Evolutionary conservation across 768 basidiomycete genomes (phyloP).

Genomic region (Xerocomellus amylosporus): DNA sequence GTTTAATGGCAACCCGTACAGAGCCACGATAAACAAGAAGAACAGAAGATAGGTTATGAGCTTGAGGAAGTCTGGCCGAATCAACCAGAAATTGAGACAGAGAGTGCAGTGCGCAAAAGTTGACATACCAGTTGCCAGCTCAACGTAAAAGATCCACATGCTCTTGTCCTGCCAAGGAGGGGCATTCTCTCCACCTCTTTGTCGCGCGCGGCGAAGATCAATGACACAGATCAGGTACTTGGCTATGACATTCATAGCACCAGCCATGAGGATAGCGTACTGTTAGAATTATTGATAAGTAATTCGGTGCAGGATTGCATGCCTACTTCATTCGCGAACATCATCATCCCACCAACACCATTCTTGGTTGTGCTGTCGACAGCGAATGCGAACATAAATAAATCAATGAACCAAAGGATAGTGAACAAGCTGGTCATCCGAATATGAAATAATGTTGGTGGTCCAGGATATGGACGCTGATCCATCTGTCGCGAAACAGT

Average conservation of each 20-base stretch:
- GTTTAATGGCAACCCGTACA: slow-evolving; percentile 94
- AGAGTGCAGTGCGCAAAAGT: background rate
- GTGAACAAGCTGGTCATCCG: slow-evolving; percentile 73
- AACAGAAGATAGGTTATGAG: slow-evolving; percentile 89
- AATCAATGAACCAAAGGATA: slow-evolving; percentile 72
- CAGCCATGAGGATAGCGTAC: slow-evolving; percentile 89
- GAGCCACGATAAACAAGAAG: slow-evolving; percentile 91
- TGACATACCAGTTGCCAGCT: slow-evolving; percentile 77
- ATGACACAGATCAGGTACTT: slow-evolving; percentile 82
- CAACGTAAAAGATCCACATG: slow-evolving; percentile 95
- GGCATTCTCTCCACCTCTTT: slow-evolving; percentile 77
- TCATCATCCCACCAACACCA: slow-evolving; percentile 86
- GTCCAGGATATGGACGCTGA: slow-evolving; percentile 85
- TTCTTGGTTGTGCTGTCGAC: slow-evolving; percentile 75
- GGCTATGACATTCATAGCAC: slow-evolving; percentile 68
- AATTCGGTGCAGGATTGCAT: background rate
- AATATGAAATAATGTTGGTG: slow-evolving; percentile 78
- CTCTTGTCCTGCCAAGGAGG: slow-evolving; percentile 98
- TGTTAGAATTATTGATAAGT: slow-evolving; percentile 33
- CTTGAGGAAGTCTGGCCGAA: slow-evolving; percentile 80
- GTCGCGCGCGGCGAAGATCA: slow-evolving; percentile 77
- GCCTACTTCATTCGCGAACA: slow-evolving; percentile 91
- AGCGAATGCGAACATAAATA: slow-evolving; percentile 75
- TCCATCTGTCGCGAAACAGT: slow-evolving; percentile 76
- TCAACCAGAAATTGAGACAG: slow-evolving; percentile 7